A percentile compares a stretch with the other conserved stretches of the same genome.
These are phyloP conservation scores for Naematelia aurantialba DNA, from an alignment of 768 basidiomycete species.

Conservation along the genomic window DNA sequence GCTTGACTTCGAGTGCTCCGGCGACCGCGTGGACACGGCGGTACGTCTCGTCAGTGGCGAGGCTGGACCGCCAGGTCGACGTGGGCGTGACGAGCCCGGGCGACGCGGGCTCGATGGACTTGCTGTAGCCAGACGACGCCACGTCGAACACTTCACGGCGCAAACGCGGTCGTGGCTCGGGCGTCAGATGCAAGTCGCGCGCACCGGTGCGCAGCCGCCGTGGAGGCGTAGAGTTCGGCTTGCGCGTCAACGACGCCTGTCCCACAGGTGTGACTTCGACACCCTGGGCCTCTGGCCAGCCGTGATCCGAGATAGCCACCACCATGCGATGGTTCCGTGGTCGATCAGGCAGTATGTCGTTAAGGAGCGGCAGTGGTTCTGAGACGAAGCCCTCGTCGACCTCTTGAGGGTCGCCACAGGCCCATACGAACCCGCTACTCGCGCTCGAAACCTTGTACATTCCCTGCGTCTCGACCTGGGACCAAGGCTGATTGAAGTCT, in stretches of 20 bases:
- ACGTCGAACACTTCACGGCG: conserved; percentile 35
- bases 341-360: not conserved
- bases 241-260: conserved; percentile 6
- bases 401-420: conserved; percentile 10
- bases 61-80: conserved; percentile 30
- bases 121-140: conserved; percentile 33
- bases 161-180: conserved; percentile 20
- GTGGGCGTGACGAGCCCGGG: conserved; percentile 18
- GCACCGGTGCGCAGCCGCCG: conserved; percentile 17
- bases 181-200: conserved; percentile 25
- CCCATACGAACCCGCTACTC: conserved; percentile 12
- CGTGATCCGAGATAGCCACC: conserved; percentile 1
- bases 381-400: not conserved
- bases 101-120: conserved; percentile 21
- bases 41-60: conserved; percentile 22
- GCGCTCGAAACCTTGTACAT: conserved; percentile 3
- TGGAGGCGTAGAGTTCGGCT: conserved; percentile 24
- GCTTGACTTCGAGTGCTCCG: conserved; percentile 58
- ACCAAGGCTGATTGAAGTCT: conserved; percentile 43
- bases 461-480: conserved; percentile 6
- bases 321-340: not conserved
- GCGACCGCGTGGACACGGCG: conserved; percentile 48
- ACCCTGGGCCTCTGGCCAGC: not conserved
- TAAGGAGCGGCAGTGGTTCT: conserved; percentile 2
- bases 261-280: conserved; percentile 6